Conservation (phyloP, 495 filamentous ascomycete genomes). For the Penicilliopsis zonata region DNA sequence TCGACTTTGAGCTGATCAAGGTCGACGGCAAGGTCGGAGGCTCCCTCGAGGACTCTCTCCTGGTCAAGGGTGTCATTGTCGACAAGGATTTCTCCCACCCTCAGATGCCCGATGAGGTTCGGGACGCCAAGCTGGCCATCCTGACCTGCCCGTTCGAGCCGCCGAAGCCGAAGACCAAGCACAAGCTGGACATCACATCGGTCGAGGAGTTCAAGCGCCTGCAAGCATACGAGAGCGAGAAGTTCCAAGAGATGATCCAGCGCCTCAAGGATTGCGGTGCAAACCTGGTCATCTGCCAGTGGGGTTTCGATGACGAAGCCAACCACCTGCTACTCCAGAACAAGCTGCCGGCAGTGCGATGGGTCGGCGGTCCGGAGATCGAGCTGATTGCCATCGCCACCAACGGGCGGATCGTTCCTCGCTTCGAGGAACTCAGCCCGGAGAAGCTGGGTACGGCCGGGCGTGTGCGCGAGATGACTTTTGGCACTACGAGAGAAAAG, state of each 20-base stretch:
- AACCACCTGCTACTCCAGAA: constrained; percentile 96
- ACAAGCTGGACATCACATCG: constrained; percentile 95
- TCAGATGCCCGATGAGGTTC: constrained; percentile 92
- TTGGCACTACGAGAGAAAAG: constrained; percentile 96
- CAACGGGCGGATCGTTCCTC: constrained; percentile 91
- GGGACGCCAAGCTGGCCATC: constrained; percentile 92
- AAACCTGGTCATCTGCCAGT: constrained; percentile 97
- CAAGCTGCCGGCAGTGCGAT: constrained; percentile 87
- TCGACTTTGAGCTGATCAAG: constrained; percentile 99
- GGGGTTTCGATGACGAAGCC: constrained; percentile 98
- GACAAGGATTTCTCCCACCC: constrained; percentile 99
- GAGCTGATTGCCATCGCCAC: constrained; percentile 98
- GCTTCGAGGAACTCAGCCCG: constrained; percentile 86
- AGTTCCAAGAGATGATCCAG: constrained; percentile 97
- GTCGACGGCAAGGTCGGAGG: constrained; percentile 97
- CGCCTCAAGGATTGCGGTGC: constrained; percentile 96
- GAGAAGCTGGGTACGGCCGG: constrained; percentile 88
- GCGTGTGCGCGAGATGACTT: constrained; percentile 85
- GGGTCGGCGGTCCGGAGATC: constrained; percentile 97
- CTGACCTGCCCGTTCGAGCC: constrained; percentile 97
- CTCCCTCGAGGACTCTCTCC: constrained; percentile 81
- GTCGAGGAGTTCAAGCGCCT: constrained; percentile 97
- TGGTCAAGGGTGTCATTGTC: constrained; percentile 95
- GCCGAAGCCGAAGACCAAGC: constrained; percentile 99
- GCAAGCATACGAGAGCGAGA: constrained; percentile 87